A percentile compares a stretch with the other conserved stretches of the same genome.
These are phyloP conservation scores for Cadophora sp. DNA, from an alignment of 2,329 filamentous ascomycete genomes.

Conservation along the genomic window DNA sequence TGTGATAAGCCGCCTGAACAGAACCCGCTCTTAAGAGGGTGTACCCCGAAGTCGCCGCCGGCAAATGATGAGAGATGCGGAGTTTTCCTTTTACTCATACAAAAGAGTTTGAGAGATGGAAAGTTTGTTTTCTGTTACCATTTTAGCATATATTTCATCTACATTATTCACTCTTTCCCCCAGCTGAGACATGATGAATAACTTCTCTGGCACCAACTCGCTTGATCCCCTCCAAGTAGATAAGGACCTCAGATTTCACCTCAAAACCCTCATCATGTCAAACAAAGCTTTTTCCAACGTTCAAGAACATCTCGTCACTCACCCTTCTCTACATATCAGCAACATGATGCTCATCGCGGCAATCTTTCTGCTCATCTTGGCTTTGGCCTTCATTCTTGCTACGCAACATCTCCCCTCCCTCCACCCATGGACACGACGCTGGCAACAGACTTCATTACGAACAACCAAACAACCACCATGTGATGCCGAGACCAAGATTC, in stretches of 20 bases:
- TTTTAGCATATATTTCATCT: neutral
- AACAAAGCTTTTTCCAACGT: constrained; percentile 6
- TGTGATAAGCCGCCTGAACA: constrained; percentile 3
- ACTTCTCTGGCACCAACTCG: constrained; percentile 12
- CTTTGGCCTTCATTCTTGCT: constrained; percentile 18
- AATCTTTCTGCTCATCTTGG: constrained; percentile 18
- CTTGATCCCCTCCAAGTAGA: constrained; percentile 18
- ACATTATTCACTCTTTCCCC: constrained; percentile 1
- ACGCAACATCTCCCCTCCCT: constrained; percentile 12
- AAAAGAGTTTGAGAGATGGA: neutral
- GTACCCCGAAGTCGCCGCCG: constrained; percentile 6
- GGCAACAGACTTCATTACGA: constrained; percentile 5
- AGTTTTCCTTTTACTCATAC: constrained; percentile 10
- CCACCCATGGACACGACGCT: constrained; percentile 11
- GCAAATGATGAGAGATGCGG: constrained; percentile 4
- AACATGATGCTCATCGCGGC: constrained; percentile 15
- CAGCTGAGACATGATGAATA: neutral
- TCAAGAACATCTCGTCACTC: neutral
- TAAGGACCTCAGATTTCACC: constrained; percentile 7
- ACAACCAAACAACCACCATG: constrained; percentile 12
- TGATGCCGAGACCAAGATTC: constrained; percentile 25
- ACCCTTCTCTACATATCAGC: neutral
- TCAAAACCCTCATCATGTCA: constrained; percentile 18
- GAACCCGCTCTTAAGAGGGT: neutral
- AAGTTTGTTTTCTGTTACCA: constrained; percentile 7